Conservation (phyloP, 176 grass and related monocot genomes). For the Hordeum marinum region DNA sequence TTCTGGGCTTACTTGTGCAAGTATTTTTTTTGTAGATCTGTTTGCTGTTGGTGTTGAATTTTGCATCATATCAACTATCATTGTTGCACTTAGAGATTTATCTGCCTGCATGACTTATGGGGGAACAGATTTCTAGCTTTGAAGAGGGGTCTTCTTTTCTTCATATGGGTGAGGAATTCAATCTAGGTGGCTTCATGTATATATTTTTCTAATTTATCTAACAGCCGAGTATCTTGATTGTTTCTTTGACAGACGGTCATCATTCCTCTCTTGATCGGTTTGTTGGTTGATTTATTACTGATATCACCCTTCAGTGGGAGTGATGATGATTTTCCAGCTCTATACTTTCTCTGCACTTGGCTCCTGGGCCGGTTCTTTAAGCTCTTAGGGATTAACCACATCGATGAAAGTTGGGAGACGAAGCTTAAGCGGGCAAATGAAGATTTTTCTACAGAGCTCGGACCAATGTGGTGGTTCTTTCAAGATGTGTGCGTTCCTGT, state of each 20-base stretch:
- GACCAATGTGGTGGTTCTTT: conserved; percentile 33
- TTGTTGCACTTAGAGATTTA: background rate
- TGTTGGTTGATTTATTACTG: conserved; percentile 36
- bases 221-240: conserved; percentile 6
- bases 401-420: conserved; percentile 37
- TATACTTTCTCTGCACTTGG: conserved; percentile 34
- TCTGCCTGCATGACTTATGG: background rate
- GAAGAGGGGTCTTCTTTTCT: background rate
- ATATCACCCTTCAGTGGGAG: conserved; percentile 23
- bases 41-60: conserved; percentile 34
- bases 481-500: conserved; percentile 39
- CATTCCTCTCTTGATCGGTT: conserved; percentile 41
- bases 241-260: conserved; percentile 24
- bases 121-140: background rate
- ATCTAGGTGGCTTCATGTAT: background rate
- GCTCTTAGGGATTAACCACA: conserved; percentile 4
- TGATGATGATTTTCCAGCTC: conserved; percentile 17
- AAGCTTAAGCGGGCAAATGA: conserved; percentile 32
- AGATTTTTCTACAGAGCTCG: conserved; percentile 25
- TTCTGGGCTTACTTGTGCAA: conserved; percentile 3
- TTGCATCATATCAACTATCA: conserved; percentile 14
- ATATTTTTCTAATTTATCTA: conserved; percentile 16
- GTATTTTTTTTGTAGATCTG: conserved; percentile 35
- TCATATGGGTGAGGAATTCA: conserved; percentile 30
- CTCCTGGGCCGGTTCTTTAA: conserved; percentile 23